phyloP scores from a whole-genome alignment of 1,284 basidiomycete species.

The Cutaneotrichosporon cavernicola region DNA sequence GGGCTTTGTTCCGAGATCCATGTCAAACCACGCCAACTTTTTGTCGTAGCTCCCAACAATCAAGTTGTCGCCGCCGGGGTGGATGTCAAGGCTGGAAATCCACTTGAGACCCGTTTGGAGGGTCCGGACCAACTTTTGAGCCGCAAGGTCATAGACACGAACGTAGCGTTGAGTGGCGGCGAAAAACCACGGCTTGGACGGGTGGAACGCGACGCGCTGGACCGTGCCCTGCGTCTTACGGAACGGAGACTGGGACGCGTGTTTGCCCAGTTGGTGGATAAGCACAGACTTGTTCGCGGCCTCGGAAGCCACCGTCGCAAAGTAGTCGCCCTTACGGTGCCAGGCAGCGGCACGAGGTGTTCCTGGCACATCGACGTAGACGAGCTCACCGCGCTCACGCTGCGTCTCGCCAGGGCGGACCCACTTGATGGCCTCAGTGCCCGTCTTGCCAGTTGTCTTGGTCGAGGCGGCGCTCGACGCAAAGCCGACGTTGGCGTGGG shows the following conservation, averaged over 20 bases:
- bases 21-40: slow-evolving; percentile 97
- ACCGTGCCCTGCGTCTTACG: slow-evolving; percentile 86
- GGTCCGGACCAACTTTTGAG: slow-evolving; percentile 90
- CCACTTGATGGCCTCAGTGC: slow-evolving; percentile 57
- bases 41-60: slow-evolving; percentile 97
- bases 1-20: slow-evolving; percentile 91
- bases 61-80: slow-evolving; percentile 91
- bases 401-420: slow-evolving; percentile 55
- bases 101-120: slow-evolving; percentile 89
- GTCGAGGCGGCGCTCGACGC: slow-evolving; percentile 51
- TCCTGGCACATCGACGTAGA: slow-evolving; percentile 63
- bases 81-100: slow-evolving; percentile 96
- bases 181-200: slow-evolving; percentile 90
- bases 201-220: slow-evolving; percentile 93
- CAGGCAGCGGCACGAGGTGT: slow-evolving; percentile 81
- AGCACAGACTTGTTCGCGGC: slow-evolving; percentile 51
- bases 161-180: slow-evolving; percentile 99
- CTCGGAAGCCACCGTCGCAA: slow-evolving; percentile 71
- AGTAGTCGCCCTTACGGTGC: slow-evolving; percentile 94
- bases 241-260: slow-evolving; percentile 97
- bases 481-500: slow-evolving; percentile 54
- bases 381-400: slow-evolving; percentile 57
- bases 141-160: slow-evolving; percentile 89
- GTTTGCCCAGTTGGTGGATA: slow-evolving; percentile 89
- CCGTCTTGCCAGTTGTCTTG: slow-evolving; percentile 40